phyloP scores from a whole-genome alignment of 2,329 filamentous ascomycete genomes.

The Aspergillus costaricaensis region DNA sequence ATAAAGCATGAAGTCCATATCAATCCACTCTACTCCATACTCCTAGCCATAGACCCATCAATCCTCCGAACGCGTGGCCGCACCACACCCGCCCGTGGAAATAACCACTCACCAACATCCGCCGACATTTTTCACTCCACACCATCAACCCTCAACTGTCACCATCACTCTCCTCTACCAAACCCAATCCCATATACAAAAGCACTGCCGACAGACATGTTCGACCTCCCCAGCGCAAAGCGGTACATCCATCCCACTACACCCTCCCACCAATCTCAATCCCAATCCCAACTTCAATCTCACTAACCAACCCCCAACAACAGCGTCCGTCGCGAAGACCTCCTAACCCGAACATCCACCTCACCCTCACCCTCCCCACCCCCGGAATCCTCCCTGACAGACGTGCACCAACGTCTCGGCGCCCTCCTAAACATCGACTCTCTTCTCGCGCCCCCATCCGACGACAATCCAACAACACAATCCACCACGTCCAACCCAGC shows the following conservation, averaged over 20 bases:
- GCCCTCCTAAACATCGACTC: slow-evolving; percentile 38
- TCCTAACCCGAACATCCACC: slow-evolving; percentile 33
- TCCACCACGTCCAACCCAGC: slow-evolving; percentile 10
- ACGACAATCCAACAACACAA: background rate
- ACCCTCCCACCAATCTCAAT: background rate
- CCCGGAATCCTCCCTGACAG: slow-evolving; percentile 28
- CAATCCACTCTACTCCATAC: background rate
- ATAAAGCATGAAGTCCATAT: background rate
- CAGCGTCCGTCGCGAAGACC: slow-evolving; percentile 42
- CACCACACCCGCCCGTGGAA: slow-evolving; percentile 12
- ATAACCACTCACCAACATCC: background rate
- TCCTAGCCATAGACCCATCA: background rate
- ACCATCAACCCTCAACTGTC: background rate
- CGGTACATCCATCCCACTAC: slow-evolving; percentile 32
- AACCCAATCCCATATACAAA: background rate
- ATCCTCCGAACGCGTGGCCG: slow-evolving; percentile 20
- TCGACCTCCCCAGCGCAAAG: slow-evolving; percentile 40
- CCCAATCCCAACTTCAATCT: background rate
- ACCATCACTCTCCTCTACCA: background rate
- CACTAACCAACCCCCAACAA: background rate
- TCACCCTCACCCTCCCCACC: slow-evolving; percentile 34
- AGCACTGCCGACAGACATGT: slow-evolving; percentile 27
- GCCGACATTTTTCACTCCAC: slow-evolving; percentile 14
- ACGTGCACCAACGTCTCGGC: slow-evolving; percentile 35
- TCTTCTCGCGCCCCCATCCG: slow-evolving; percentile 16